Conservation (phyloP, 2,329 filamentous ascomycete species). For the Colletotrichum abscissum region DNA sequence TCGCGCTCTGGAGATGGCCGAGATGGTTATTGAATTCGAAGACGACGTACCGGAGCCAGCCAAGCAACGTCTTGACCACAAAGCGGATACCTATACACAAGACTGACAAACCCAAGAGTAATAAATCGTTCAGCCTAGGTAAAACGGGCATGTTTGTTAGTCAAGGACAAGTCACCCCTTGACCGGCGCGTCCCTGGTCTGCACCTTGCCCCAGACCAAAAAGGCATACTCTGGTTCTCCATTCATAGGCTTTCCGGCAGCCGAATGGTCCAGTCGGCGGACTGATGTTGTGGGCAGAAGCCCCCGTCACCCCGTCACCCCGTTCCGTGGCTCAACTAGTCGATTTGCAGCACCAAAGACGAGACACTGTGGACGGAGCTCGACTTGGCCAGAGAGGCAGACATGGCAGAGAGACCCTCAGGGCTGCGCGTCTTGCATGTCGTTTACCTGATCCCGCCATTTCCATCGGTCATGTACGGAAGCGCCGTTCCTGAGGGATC, state of each 20-base stretch:
- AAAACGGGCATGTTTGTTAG: conserved; percentile 22
- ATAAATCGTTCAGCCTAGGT: conserved; percentile 15
- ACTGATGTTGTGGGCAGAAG: not conserved
- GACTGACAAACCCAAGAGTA: conserved; percentile 7
- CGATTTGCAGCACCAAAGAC: conserved; percentile 2
- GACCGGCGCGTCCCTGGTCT: conserved; percentile 27
- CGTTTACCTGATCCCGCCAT: conserved; percentile 17
- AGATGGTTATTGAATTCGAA: not conserved
- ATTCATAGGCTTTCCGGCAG: conserved; percentile 26
- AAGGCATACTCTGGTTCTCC: conserved; percentile 11
- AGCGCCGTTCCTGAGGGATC: conserved; percentile 6
- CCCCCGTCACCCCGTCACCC: conserved; percentile 1
- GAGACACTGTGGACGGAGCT: not conserved
- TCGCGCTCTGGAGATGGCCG: not conserved
- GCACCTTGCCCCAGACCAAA: conserved; percentile 27
- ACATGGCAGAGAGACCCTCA: not conserved
- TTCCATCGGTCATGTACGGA: conserved; percentile 18
- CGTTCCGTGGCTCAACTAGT: conserved; percentile 23
- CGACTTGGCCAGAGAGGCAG: not conserved
- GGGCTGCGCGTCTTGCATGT: conserved; percentile 19
- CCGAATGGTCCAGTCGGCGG: conserved; percentile 25
- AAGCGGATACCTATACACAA: not conserved
- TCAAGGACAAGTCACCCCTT: conserved; percentile 10
- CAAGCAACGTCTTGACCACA: conserved; percentile 11
- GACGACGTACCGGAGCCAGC: not conserved